Percentiles rank a stretch among this genome's conserved stretches.
phyloP scores from a whole-genome alignment of 163 green algal genomes.

The Scenedesmus sp. region DNA sequence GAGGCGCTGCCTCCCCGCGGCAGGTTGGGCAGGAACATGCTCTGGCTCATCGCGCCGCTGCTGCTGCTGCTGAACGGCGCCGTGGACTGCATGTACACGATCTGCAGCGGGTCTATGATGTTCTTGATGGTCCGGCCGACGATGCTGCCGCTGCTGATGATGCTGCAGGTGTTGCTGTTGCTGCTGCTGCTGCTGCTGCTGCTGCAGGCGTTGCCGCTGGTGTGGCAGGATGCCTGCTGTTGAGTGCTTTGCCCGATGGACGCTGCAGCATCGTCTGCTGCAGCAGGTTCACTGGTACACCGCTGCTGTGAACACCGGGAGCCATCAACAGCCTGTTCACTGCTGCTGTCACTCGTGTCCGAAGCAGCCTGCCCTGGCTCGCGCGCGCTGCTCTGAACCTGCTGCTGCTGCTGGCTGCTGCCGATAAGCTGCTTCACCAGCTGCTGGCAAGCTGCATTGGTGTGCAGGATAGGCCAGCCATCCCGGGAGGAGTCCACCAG shows the following conservation, averaged over 20 bases:
- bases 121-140: background rate
- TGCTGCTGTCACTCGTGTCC: background rate
- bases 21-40: background rate
- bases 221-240: too few species aligned
- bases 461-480: background rate
- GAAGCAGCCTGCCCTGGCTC: background rate
- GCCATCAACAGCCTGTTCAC: background rate
- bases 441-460: background rate
- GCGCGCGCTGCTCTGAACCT: background rate
- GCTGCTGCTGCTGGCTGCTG: background rate
- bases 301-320: background rate
- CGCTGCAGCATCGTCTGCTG: background rate
- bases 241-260: background rate
- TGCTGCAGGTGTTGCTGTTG: background rate
- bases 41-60: background rate
- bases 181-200: background rate
- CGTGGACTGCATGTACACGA: background rate
- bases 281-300: background rate
- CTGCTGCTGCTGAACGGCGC: constrained; percentile 8
- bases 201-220: background rate
- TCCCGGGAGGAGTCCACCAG: background rate
- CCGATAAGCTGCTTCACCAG: background rate
- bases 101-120: background rate
- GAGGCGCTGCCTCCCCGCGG: background rate
- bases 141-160: background rate